Conservation (phyloP, 805 yeast species). For the Spathaspora boniae region DNA sequence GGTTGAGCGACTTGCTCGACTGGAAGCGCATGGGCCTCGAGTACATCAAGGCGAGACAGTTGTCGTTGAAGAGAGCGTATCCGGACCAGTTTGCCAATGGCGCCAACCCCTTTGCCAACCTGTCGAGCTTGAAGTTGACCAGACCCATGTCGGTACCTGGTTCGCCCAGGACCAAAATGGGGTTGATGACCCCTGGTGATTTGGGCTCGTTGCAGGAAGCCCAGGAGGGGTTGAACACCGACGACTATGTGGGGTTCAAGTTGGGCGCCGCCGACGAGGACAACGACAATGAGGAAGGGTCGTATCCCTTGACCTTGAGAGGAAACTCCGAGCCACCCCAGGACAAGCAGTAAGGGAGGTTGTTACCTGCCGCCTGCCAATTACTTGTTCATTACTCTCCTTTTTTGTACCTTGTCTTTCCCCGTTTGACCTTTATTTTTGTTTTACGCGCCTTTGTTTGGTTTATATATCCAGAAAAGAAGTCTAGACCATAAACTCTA, state of each 20-base stretch:
- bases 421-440: too few species aligned
- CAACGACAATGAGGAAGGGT: conserved; percentile 31
- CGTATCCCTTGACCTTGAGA: conserved; percentile 47
- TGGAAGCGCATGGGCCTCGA: conserved; percentile 99
- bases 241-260: conserved; percentile 69
- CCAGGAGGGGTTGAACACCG: conserved; percentile 61
- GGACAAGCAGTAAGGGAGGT: conserved; percentile 2
- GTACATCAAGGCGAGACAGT: conserved; percentile 89
- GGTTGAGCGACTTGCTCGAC: conserved; percentile 87
- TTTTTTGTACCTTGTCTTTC: too few species aligned
- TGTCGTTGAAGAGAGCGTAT: conserved; percentile 89
- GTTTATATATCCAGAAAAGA: too few species aligned
- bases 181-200: conserved; percentile 96
- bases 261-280: conserved; percentile 42
- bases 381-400: too few species aligned
- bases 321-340: conserved; percentile 45
- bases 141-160: conserved; percentile 97
- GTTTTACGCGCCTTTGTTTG: too few species aligned
- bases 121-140: conserved; percentile 64
- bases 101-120: conserved; percentile 43
- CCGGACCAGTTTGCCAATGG: conserved; percentile 72
- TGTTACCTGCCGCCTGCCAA: too few species aligned
- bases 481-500: too few species aligned
- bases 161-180: conserved; percentile 75
- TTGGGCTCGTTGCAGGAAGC: conserved; percentile 95